Evolutionary conservation across 2,329 filamentous ascomycete species (phyloP).

Genomic region (Colletotrichum costaricense): DNA sequence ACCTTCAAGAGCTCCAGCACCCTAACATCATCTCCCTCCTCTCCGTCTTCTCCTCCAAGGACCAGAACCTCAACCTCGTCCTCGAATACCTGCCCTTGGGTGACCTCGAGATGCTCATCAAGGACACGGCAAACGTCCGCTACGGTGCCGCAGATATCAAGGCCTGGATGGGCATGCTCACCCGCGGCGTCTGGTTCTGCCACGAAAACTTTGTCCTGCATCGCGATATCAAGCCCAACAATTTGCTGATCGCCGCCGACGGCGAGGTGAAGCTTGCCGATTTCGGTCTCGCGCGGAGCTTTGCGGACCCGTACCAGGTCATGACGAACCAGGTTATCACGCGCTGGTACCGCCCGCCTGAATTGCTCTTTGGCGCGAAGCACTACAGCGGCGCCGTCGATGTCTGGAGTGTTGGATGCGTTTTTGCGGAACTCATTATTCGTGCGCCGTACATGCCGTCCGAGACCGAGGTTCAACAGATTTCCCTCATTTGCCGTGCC

Average conservation of each 20-base stretch:
- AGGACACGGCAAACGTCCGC: constrained; percentile 80
- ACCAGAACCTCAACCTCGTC: constrained; percentile 96
- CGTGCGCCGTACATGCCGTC: constrained; percentile 86
- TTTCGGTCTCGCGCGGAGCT: constrained; percentile 92
- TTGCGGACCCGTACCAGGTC: constrained; percentile 85
- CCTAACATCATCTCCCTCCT: constrained; percentile 95
- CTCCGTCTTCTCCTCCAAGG: constrained; percentile 94
- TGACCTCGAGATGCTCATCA: constrained; percentile 94
- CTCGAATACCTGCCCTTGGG: constrained; percentile 94
- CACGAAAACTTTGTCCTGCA: constrained; percentile 95
- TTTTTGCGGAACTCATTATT: constrained; percentile 91
- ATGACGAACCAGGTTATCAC: constrained; percentile 98
- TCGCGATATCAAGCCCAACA: constrained; percentile 99
- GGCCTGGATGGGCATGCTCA: constrained; percentile 98
- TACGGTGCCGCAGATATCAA: constrained; percentile 95
- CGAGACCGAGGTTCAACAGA: constrained; percentile 86
- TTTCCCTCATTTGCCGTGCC: constrained; percentile 83
- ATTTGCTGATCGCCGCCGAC: constrained; percentile 91
- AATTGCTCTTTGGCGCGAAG: constrained; percentile 89
- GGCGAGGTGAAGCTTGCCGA: constrained; percentile 96
- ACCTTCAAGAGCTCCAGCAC: constrained; percentile 92
- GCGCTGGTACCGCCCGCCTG: constrained; percentile 94
- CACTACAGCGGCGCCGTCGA: constrained; percentile 94
- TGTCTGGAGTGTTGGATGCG: constrained; percentile 91
- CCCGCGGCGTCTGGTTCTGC: constrained; percentile 93